Evolutionary conservation across 2,329 filamentous ascomycete species (phyloP).

Genomic region (Shiraia sp.): DNA sequence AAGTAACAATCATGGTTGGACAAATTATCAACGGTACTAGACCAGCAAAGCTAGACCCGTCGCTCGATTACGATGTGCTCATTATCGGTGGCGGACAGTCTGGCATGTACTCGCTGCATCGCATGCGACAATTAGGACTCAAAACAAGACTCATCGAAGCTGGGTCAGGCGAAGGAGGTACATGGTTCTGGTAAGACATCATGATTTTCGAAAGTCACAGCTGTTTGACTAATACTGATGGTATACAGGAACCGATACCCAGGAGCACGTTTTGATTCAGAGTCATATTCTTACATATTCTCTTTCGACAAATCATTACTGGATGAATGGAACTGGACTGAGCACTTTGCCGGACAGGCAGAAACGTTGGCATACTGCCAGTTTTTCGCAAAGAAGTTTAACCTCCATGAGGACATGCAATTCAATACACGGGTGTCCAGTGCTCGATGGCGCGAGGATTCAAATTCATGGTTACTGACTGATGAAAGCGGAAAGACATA

Average conservation of each 20-base stretch:
- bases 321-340: slow-evolving; percentile 49
- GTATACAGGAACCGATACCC: slow-evolving; percentile 50
- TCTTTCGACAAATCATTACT: slow-evolving; percentile 49
- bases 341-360: slow-evolving; percentile 35
- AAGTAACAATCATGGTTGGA: slow-evolving; percentile 15
- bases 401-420: slow-evolving; percentile 33
- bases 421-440: slow-evolving; percentile 21
- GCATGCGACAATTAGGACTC: slow-evolving; percentile 38
- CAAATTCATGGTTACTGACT: slow-evolving; percentile 21
- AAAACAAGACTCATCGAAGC: slow-evolving; percentile 35
- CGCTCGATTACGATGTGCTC: slow-evolving; percentile 27
- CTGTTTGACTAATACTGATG: neutral
- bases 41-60: slow-evolving; percentile 13
- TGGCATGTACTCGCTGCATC: slow-evolving; percentile 42
- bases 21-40: slow-evolving; percentile 7
- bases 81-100: slow-evolving; percentile 41
- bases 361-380: slow-evolving; percentile 58
- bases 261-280: slow-evolving; percentile 53
- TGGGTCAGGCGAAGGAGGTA: slow-evolving; percentile 42
- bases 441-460: slow-evolving; percentile 16
- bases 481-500: slow-evolving; percentile 17
- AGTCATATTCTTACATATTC: slow-evolving; percentile 53
- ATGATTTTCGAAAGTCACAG: neutral
- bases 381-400: slow-evolving; percentile 52
- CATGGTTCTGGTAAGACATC: slow-evolving; percentile 39